phyloP scores from a whole-genome alignment of 2,329 filamentous ascomycete species.

The Moelleriella libera region DNA sequence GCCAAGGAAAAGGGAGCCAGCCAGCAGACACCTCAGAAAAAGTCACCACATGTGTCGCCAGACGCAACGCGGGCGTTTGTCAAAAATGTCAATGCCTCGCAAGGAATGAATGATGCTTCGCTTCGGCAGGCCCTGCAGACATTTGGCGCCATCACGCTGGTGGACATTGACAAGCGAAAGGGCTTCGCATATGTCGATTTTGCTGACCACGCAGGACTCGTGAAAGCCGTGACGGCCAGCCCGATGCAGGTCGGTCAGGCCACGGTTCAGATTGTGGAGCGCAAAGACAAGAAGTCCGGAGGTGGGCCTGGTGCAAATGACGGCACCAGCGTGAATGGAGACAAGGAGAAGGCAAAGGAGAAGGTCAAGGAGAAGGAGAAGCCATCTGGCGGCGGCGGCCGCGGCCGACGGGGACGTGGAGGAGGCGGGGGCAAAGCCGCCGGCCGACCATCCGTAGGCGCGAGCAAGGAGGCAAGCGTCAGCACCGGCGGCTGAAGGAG shows the following conservation, averaged over 20 bases:
- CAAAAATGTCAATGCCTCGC: slow-evolving; percentile 75
- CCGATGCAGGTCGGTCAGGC: slow-evolving; percentile 73
- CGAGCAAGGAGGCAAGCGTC: slow-evolving; percentile 1
- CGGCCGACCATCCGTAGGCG: slow-evolving; percentile 2
- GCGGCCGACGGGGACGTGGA: slow-evolving; percentile 17
- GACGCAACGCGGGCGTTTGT: slow-evolving; percentile 57
- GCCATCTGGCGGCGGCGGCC: slow-evolving; percentile 11
- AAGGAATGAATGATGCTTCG: slow-evolving; percentile 75
- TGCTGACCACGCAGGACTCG: slow-evolving; percentile 53
- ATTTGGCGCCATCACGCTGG: slow-evolving; percentile 62
- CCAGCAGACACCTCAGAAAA: slow-evolving; percentile 19
- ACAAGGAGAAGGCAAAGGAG: not conserved
- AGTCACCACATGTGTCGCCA: slow-evolving; percentile 12
- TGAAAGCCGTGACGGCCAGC: slow-evolving; percentile 69
- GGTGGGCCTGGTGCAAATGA: slow-evolving; percentile 7
- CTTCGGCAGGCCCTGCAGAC: slow-evolving; percentile 59
- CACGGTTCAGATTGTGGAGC: slow-evolving; percentile 74
- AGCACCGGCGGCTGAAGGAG: slow-evolving; percentile 4
- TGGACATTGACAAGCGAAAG: slow-evolving; percentile 91
- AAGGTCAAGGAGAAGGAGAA: slow-evolving; percentile 10
- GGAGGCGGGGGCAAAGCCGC: slow-evolving; percentile 8
- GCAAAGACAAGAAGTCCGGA: slow-evolving; percentile 45
- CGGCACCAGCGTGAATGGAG: not conserved
- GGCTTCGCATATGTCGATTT: slow-evolving; percentile 93
- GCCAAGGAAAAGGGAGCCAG: slow-evolving; percentile 3